Conservation (phyloP, 805 yeast species). For the Tetrapisispora namnaoensis region DNA sequence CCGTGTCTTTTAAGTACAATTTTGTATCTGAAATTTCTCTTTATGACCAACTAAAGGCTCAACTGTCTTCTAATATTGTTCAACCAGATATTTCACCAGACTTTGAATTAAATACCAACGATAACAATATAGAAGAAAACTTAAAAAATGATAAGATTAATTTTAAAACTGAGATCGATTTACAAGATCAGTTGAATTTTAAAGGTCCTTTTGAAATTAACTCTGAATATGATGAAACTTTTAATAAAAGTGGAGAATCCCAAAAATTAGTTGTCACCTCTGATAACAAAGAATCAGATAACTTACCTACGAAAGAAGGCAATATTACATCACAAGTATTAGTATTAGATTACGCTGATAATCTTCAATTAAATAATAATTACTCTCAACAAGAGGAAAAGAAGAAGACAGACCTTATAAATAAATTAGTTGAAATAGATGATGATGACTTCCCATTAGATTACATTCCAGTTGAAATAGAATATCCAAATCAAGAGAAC, state of each 20-base stretch:
- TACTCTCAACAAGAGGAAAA: background rate
- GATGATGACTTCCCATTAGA: conserved; percentile 69
- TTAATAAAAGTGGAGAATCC: background rate
- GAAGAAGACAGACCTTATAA: background rate
- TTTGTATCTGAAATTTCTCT: conserved; percentile 34
- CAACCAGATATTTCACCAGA: background rate
- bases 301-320: background rate
- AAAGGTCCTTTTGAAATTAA: background rate
- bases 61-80: background rate
- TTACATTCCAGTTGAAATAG: conserved; percentile 42
- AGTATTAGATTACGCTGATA: conserved; percentile 11
- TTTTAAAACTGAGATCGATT: background rate
- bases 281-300: background rate
- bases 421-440: conserved; percentile 12
- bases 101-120: conserved; percentile 2
- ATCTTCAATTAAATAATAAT: too few relatives aligned
- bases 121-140: background rate
- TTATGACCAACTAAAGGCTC: conserved; percentile 39
- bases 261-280: background rate
- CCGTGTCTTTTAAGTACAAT: conserved; percentile 64
- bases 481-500: conserved; percentile 23
- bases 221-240: background rate
- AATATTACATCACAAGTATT: conserved; percentile 2
- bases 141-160: background rate
- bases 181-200: background rate